Conservation (phyloP, 2,329 filamentous ascomycete genomes). For the Colletotrichum spinosum region DNA sequence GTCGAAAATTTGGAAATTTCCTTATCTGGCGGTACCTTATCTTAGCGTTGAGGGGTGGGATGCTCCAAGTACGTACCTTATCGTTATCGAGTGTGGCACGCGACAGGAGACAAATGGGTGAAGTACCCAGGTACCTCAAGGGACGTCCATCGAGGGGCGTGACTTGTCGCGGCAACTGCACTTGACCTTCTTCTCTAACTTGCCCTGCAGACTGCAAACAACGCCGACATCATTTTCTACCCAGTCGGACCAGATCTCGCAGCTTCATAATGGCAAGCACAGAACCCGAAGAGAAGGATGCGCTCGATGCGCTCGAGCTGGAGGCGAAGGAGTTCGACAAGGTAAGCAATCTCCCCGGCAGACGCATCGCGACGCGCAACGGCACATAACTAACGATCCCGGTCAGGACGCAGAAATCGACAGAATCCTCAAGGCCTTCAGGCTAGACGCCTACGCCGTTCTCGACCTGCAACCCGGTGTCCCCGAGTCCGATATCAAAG, state of each 20-base stretch:
- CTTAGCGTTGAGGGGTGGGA: conserved; percentile 27
- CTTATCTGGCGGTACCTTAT: conserved; percentile 36
- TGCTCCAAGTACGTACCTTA: not conserved
- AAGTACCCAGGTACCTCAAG: not conserved
- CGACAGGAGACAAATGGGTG: conserved; percentile 21
- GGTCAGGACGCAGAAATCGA: conserved; percentile 91
- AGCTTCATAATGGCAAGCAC: conserved; percentile 51
- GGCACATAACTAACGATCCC: not conserved
- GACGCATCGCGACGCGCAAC: too few species aligned
- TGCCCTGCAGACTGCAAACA: too few species aligned
- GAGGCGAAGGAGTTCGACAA: conserved; percentile 94
- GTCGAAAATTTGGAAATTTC: conserved; percentile 38
- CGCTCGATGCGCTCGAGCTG: conserved; percentile 82
- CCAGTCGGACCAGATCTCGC: not conserved
- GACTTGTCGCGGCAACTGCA: too few species aligned
- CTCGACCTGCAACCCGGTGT: conserved; percentile 96
- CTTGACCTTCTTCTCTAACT: too few species aligned
- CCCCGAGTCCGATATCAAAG: conserved; percentile 95
- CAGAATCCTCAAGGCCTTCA: conserved; percentile 91
- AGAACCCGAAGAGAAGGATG: conserved; percentile 72
- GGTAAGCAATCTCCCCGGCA: conserved; percentile 55
- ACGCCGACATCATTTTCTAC: not conserved
- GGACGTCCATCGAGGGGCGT: too few species aligned
- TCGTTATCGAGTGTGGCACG: conserved; percentile 12
- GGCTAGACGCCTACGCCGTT: conserved; percentile 84